These are phyloP conservation scores for Sanghuangporus weigelae DNA, from an alignment of 1,284 basidiomycete genomes.

Conservation along the genomic window DNA sequence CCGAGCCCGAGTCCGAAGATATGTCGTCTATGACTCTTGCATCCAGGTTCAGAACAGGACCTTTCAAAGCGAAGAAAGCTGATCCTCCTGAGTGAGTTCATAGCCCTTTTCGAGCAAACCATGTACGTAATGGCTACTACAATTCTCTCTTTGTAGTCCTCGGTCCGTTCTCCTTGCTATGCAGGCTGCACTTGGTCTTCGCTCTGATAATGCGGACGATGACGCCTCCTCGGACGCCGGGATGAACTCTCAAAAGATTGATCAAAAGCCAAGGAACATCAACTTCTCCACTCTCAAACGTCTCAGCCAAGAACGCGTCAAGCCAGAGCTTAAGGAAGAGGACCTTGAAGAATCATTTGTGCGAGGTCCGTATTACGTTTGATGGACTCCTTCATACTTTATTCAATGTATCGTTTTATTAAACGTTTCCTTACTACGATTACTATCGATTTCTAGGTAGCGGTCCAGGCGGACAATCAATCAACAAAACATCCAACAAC, in stretches of 20 bases:
- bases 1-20: too few relatives aligned
- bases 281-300: constrained; percentile 63
- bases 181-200: too few relatives aligned
- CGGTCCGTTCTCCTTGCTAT: too few relatives aligned
- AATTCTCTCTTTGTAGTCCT: too few relatives aligned
- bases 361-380: constrained; percentile 46
- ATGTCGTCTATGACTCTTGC: too few relatives aligned
- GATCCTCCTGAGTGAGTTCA: too few relatives aligned
- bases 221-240: not conserved
- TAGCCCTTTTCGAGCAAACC: too few relatives aligned
- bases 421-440: constrained; percentile 15
- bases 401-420: not conserved
- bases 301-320: constrained; percentile 51
- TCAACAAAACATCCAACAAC: constrained; percentile 83
- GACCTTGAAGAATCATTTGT: constrained; percentile 77
- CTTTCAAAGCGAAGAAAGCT: too few relatives aligned
- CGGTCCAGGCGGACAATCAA: constrained; percentile 80
- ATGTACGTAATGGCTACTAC: too few relatives aligned
- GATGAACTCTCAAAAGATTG: not conserved
- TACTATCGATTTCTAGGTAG: constrained; percentile 44
- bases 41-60: too few relatives aligned
- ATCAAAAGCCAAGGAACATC: not conserved
- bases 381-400: constrained; percentile 5
- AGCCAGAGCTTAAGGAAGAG: constrained; percentile 64
- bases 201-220: too few relatives aligned